A percentile compares a stretch with the other conserved stretches of the same genome.
These are phyloP conservation scores for Zopfia rhizophila DNA, from an alignment of 2,329 filamentous ascomycete genomes.

Conservation along the genomic window DNA sequence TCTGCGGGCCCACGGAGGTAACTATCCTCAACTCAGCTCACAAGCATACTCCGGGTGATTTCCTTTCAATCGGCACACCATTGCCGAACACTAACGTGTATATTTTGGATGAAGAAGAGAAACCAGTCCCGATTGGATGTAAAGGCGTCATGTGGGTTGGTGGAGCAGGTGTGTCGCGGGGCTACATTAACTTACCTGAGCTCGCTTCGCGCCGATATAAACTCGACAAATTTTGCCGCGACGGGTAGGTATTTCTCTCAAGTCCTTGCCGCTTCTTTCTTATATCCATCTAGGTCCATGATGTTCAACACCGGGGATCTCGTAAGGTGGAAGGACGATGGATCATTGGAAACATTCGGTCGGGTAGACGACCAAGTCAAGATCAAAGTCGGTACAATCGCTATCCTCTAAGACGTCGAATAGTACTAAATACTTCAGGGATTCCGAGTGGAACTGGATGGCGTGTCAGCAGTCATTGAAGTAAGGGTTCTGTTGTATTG, in stretches of 20 bases:
- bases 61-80: constrained; percentile 65
- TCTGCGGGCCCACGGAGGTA: constrained; percentile 69
- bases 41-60: constrained; percentile 58
- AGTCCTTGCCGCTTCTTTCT: constrained; percentile 1
- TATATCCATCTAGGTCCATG: constrained; percentile 34
- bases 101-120: constrained; percentile 61
- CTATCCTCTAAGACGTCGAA: neutral
- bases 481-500: too few species aligned
- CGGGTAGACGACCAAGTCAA: constrained; percentile 71
- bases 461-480: constrained; percentile 56
- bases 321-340: constrained; percentile 64
- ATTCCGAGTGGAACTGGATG: constrained; percentile 70
- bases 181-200: constrained; percentile 65
- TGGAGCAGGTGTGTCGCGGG: constrained; percentile 64
- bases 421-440: constrained; percentile 50
- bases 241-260: constrained; percentile 55
- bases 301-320: constrained; percentile 73
- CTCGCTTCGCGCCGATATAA: constrained; percentile 63
- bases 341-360: constrained; percentile 65
- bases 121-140: constrained; percentile 59
- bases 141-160: constrained; percentile 68
- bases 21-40: constrained; percentile 70
- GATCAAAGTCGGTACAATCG: constrained; percentile 55
- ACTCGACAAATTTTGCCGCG: constrained; percentile 61
- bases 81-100: constrained; percentile 68